Evolutionary conservation across 495 filamentous ascomycete species (phyloP).

Genomic region (Podospora sp.): DNA sequence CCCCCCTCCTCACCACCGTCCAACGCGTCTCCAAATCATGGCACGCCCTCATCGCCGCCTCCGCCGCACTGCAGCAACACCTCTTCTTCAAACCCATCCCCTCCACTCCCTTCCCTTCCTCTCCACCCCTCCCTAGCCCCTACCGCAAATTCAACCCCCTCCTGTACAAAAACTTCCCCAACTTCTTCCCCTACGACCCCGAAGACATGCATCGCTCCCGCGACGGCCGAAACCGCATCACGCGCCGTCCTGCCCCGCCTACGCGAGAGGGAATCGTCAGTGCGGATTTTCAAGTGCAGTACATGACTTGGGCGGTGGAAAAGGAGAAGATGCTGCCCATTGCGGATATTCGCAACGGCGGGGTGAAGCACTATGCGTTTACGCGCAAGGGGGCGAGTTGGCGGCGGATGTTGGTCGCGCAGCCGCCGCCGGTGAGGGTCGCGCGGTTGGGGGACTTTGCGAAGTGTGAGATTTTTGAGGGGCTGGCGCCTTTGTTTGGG

Average conservation of each 20-base stretch:
- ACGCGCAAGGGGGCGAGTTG: constrained; percentile 22
- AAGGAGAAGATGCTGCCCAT: background rate
- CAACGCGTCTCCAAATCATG: constrained; percentile 22
- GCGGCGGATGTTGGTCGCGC: constrained; percentile 24
- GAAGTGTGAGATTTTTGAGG: background rate
- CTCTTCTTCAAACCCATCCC: constrained; percentile 21
- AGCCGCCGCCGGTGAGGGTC: constrained; percentile 19
- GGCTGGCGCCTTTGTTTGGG: background rate
- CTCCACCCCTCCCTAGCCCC: background rate
- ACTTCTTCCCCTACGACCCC: background rate
- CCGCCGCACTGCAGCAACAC: constrained; percentile 15
- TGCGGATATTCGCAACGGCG: background rate
- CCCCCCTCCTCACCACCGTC: constrained; percentile 23
- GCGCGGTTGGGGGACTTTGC: background rate
- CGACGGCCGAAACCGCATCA: background rate
- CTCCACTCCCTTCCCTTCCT: constrained; percentile 8
- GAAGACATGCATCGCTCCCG: background rate
- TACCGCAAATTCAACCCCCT: background rate
- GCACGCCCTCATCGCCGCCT: constrained; percentile 18
- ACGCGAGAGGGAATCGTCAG: background rate
- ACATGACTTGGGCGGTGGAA: background rate
- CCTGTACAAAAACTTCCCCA: background rate
- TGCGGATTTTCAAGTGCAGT: background rate
- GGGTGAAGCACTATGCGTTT: constrained; percentile 9
- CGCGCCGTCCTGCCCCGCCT: background rate